A percentile compares a stretch with the other conserved stretches of the same genome.
Evolutionary conservation across 106 monocot genomes (phyloP).

Genomic region (Acorus gramineus): DNA sequence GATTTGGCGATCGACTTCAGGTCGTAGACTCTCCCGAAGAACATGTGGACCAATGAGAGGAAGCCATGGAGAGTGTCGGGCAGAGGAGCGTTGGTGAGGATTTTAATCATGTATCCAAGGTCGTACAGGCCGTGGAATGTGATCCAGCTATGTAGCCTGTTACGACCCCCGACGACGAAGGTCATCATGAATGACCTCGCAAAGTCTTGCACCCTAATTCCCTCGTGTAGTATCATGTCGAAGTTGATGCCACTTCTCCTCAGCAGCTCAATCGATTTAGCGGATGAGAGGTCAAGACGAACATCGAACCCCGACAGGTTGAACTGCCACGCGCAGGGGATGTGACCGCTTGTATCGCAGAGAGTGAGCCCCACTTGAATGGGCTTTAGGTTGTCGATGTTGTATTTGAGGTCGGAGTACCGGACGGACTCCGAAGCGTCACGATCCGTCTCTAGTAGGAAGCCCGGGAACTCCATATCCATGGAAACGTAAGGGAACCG

Average conservation of each 20-base stretch:
- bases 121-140: slow-evolving; percentile 4
- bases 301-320: not conserved
- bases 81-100: not conserved
- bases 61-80: not conserved
- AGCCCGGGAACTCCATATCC: slow-evolving; percentile 6
- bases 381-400: not conserved
- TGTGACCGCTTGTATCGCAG: too few relatives aligned
- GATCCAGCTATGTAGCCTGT: not conserved
- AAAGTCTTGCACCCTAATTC: not conserved
- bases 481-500: not conserved
- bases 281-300: not conserved
- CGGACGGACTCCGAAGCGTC: not conserved
- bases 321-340: not conserved
- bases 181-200: too few relatives aligned
- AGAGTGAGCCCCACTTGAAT: slow-evolving; percentile 1
- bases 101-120: not conserved
- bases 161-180: not conserved
- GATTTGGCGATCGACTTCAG: too few relatives aligned
- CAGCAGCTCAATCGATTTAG: not conserved
- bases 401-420: slow-evolving; percentile 1
- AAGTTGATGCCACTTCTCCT: not conserved
- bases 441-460: not conserved
- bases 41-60: not conserved
- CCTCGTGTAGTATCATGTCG: not conserved
- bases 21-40: not conserved